Evolutionary conservation across 768 basidiomycete species (phyloP), one percentile per base, ranked within the genome.

Genomic region (Leccinellum luteum): DNA sequence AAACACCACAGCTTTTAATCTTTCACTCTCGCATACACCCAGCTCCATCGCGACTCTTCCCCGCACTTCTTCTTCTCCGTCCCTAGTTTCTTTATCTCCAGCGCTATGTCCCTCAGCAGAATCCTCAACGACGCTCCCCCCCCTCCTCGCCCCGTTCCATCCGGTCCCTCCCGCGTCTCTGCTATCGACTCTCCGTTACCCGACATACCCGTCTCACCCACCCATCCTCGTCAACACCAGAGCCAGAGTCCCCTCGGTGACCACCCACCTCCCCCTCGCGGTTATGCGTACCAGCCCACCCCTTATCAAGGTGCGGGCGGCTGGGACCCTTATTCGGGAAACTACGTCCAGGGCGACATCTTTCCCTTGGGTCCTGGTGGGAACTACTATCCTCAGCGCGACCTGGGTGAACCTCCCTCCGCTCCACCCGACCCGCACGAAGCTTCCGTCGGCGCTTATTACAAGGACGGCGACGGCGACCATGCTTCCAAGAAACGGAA

Each of bases 41-140:
- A 19, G 5, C 41, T 19, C 12, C 30, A 27, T 34, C 38, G 30
- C 50, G 49, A 38, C 55, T 25, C 43, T 38, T 17, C 19, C 31
- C 28, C n/a, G 8, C 47, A 30, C 15, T 44, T 43, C 19, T 45
- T 34, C 54, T 48, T 19, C 47, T 45, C 44, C 49, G 8, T 30
- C 43, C 49, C 55, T 17, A 32, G 45, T 45, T 48, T 43, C 54
- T n/a, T 19, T 19, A 41, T 41, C 38, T 44, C 43, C 6, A 28
- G 49, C 60, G 41, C 65, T 57, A 91, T 91, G 89, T 90, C 89
- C 51, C 83, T 91, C 71, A 85, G 84, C 65, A 81, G 84, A 63
- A 90, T 91, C 60, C 84, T 91, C 74, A 91, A 91, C 75, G 84
- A 90, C 75, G 85, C 88, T 62, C 81, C 86, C 44, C 73, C 77